Evolutionary conservation across 148 eudicot species (phyloP).

Genomic region (Silene uniflora): DNA sequence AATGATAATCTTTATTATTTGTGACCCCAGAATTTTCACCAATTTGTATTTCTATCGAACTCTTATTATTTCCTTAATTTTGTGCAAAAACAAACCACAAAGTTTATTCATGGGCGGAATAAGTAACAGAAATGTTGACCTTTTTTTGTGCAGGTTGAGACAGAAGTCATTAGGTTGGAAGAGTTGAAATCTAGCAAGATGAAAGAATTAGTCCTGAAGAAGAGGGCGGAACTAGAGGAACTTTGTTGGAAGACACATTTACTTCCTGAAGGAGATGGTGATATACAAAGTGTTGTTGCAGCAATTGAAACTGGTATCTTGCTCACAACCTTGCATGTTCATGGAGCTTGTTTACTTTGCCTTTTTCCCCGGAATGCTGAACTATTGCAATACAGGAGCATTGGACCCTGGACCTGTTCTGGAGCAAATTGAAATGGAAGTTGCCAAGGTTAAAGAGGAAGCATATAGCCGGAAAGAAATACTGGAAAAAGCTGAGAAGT

Average conservation of each 20-base stretch:
- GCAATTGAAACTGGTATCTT: conserved; percentile 73
- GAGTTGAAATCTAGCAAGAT: conserved; percentile 78
- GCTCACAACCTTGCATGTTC: not conserved
- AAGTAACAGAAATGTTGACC: not conserved
- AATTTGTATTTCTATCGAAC: not conserved
- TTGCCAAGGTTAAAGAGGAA: conserved; percentile 79
- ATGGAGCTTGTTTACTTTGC: not conserved
- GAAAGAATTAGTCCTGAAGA: conserved; percentile 87
- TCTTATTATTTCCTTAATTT: not conserved
- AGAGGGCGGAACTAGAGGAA: conserved; percentile 78
- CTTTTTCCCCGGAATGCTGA: conserved; percentile 8
- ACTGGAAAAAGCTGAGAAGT: conserved; percentile 85
- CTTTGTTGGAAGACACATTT: conserved; percentile 75
- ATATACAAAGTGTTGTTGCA: conserved; percentile 48
- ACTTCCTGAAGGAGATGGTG: conserved; percentile 53
- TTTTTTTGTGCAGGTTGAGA: conserved; percentile 49
- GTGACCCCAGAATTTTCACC: not conserved
- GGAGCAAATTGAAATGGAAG: conserved; percentile 68
- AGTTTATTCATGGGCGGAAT: not conserved
- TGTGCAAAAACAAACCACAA: too few species aligned
- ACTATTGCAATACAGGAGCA: conserved; percentile 42
- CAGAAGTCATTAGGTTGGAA: conserved; percentile 73
- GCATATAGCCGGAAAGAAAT: conserved; percentile 89
- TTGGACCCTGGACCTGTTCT: conserved; percentile 67
- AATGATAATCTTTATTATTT: not conserved